Evolutionary conservation across 2,329 filamentous ascomycete species (phyloP).

Genomic region (Fusarium papillatum): DNA sequence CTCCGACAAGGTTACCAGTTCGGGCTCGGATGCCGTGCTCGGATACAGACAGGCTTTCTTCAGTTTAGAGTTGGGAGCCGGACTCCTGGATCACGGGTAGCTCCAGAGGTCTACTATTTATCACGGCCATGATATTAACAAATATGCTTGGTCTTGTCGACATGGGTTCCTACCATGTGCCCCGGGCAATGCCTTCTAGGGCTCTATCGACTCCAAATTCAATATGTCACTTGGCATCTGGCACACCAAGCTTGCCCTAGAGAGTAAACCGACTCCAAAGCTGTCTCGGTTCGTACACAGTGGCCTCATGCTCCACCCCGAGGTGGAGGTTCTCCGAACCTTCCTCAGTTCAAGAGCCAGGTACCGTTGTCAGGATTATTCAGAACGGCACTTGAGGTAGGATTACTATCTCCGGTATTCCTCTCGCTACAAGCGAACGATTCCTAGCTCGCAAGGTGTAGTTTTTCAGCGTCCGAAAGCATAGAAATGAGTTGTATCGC

Average conservation of each 20-base stretch:
- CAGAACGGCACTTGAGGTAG: slow-evolving; percentile 23
- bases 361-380: slow-evolving; percentile 25
- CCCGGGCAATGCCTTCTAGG: neutral
- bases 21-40: neutral
- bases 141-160: neutral
- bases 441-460: neutral
- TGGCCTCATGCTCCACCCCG: slow-evolving; percentile 32
- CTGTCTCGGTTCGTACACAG: slow-evolving; percentile 10
- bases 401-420: neutral
- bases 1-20: slow-evolving; percentile 1
- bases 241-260: neutral
- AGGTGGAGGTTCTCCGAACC: slow-evolving; percentile 25
- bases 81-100: neutral
- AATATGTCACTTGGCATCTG: neutral
- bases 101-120: neutral
- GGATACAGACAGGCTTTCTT: neutral
- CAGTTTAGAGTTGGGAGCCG: neutral
- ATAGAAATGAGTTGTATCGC: neutral
- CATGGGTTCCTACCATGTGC: neutral
- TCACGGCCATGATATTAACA: neutral
- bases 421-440: neutral
- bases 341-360: slow-evolving; percentile 16
- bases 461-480: neutral
- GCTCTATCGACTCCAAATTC: neutral
- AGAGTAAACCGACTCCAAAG: neutral